Evolutionary conservation across 306 rosid genomes (phyloP).

Genomic region (Rosa lucieae): DNA sequence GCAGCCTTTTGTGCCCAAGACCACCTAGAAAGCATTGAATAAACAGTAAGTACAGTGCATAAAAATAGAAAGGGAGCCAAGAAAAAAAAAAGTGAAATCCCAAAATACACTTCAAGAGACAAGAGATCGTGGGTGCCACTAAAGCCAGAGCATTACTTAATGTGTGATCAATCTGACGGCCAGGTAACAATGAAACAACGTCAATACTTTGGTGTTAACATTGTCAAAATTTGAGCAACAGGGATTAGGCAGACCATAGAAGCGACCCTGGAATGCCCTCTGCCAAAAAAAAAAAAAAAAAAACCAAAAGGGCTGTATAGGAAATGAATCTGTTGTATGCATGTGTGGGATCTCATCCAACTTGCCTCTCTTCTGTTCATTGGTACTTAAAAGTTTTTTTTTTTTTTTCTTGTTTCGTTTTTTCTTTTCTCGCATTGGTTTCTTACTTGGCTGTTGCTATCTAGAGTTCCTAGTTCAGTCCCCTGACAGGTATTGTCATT

Average conservation of each 20-base stretch:
- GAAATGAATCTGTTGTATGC: neutral
- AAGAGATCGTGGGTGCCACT: neutral
- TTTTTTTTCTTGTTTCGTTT: too few relatives aligned
- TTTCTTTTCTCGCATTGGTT: too few relatives aligned
- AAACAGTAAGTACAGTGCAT: neutral
- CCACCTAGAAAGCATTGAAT: neutral
- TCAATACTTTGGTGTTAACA: neutral
- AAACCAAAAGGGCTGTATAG: neutral
- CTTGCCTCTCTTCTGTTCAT: neutral
- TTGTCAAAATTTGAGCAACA: neutral
- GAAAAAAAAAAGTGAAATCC: neutral
- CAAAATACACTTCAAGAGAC: neutral
- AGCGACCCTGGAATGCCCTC: neutral
- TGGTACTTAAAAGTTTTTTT: neutral
- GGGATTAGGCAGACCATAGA: neutral
- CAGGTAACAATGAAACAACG: neutral
- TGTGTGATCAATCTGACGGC: neutral
- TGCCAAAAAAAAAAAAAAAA: neutral
- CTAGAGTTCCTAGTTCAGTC: neutral
- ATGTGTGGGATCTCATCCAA: neutral
- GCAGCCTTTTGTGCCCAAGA: neutral
- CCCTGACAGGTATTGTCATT: neutral
- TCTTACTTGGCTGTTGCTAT: neutral
- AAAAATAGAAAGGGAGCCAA: neutral
- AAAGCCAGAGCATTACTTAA: neutral